Percentiles rank a stretch among this genome's conserved stretches.
Conservation (phyloP, 2,329 filamentous ascomycete genomes). For the Exophiala dermatitidis region DNA sequence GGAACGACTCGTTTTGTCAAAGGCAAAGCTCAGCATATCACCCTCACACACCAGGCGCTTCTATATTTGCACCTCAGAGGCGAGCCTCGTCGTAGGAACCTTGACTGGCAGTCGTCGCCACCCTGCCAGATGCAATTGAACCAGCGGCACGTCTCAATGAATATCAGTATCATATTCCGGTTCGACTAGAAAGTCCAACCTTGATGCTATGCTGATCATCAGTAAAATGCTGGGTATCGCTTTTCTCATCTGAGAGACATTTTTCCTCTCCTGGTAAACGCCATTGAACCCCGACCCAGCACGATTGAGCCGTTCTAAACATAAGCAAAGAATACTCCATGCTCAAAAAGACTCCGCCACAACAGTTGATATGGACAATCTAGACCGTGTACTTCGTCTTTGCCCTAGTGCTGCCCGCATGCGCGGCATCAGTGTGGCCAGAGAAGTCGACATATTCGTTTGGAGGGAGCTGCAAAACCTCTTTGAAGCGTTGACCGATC, state of each 20-base stretch:
- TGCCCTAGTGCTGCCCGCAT: slow-evolving; percentile 86
- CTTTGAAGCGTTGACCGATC: slow-evolving; percentile 90
- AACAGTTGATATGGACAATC: slow-evolving; percentile 22
- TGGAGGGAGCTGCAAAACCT: slow-evolving; percentile 70
- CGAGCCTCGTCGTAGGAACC: too few relatives aligned
- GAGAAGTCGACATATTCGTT: slow-evolving; percentile 85
- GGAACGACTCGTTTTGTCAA: too few relatives aligned
- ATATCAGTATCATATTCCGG: slow-evolving; percentile 10
- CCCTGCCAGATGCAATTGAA: neutral
- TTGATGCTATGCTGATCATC: slow-evolving; percentile 19
- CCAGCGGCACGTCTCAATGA: neutral
- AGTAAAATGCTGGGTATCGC: slow-evolving; percentile 20
- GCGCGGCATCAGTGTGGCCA: slow-evolving; percentile 88
- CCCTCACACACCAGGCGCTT: too few relatives aligned
- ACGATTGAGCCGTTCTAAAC: neutral
- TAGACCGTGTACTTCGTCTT: slow-evolving; percentile 90
- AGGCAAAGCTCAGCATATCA: too few relatives aligned
- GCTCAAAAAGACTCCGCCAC: neutral
- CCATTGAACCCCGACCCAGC: slow-evolving; percentile 10
- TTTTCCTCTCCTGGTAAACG: slow-evolving; percentile 10
- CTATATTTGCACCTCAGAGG: too few relatives aligned
- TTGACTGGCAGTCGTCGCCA: too few relatives aligned
- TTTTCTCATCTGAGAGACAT: slow-evolving; percentile 7
- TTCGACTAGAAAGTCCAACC: slow-evolving; percentile 5
- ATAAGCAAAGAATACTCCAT: slow-evolving; percentile 2